phyloP scores from a whole-genome alignment of 2,329 filamentous ascomycete species.

The Fusarium sp. region DNA sequence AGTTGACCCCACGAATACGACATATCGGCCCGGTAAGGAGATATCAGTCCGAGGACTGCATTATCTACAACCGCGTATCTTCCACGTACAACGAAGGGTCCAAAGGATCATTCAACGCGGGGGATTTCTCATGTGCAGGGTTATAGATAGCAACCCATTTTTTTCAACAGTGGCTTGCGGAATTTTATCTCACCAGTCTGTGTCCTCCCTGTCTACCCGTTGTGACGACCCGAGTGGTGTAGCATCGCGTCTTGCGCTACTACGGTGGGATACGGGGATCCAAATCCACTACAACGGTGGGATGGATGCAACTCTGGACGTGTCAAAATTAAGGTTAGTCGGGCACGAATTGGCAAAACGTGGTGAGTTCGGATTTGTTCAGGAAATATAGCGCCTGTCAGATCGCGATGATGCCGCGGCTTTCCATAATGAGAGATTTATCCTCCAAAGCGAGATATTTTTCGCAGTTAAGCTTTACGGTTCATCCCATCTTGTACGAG shows the following conservation, averaged over 20 bases:
- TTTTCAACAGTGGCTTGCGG: not conserved
- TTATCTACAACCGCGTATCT: not conserved
- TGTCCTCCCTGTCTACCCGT: not conserved
- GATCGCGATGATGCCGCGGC: not conserved
- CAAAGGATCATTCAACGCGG: not conserved
- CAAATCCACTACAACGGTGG: not conserved
- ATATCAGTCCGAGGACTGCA: no score
- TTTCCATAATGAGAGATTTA: not conserved
- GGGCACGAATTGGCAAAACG: not conserved
- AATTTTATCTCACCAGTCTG: not conserved
- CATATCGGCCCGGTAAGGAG: not conserved
- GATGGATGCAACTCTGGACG: not conserved
- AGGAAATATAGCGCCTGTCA: not conserved
- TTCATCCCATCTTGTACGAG: not conserved
- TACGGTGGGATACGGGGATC: not conserved
- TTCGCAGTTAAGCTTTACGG: not conserved
- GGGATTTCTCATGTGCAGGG: not conserved
- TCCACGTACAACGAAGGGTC: not conserved
- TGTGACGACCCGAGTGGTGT: not conserved
- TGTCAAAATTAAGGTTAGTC: not conserved
- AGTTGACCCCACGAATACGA: not conserved
- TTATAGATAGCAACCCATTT: not conserved
- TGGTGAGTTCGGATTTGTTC: not conserved
- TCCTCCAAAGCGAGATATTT: not conserved
- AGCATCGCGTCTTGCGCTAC: not conserved